These are phyloP conservation scores for Solanum sejunctum DNA, from an alignment of 257 asterid species.

Conservation along the genomic window DNA sequence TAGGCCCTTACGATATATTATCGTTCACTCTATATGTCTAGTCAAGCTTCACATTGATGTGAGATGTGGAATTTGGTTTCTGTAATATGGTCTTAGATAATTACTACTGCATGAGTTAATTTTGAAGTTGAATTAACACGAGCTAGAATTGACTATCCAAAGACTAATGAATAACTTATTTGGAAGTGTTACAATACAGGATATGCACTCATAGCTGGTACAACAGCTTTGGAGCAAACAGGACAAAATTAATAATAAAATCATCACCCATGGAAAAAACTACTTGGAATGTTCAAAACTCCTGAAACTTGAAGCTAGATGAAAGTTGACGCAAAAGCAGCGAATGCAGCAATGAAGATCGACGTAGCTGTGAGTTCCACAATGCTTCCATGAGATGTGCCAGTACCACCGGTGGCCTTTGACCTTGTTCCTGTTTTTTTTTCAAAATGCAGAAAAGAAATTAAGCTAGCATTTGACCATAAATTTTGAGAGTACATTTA, in stretches of 20 bases:
- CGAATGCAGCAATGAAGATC: conserved; percentile 10
- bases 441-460: neutral
- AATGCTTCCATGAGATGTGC: conserved; percentile 21
- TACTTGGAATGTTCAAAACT: neutral
- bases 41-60: neutral
- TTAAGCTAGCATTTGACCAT: neutral
- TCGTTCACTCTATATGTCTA: neutral
- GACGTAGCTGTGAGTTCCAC: conserved; percentile 5
- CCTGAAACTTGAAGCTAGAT: neutral
- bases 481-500: too few relatives aligned
- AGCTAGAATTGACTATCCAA: neutral
- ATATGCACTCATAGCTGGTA: neutral
- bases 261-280: neutral
- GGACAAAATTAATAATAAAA: neutral
- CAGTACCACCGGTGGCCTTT: conserved; percentile 12
- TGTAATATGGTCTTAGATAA: neutral
- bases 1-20: neutral
- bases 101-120: neutral
- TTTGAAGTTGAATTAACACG: neutral
- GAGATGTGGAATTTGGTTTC: neutral
- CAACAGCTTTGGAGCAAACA: neutral
- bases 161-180: neutral
- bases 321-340: neutral
- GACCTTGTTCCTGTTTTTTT: conserved; percentile 17
- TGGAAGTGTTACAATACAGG: neutral